Conservation (phyloP, 805 yeast genomes). For the Yarrowia sp. region DNA sequence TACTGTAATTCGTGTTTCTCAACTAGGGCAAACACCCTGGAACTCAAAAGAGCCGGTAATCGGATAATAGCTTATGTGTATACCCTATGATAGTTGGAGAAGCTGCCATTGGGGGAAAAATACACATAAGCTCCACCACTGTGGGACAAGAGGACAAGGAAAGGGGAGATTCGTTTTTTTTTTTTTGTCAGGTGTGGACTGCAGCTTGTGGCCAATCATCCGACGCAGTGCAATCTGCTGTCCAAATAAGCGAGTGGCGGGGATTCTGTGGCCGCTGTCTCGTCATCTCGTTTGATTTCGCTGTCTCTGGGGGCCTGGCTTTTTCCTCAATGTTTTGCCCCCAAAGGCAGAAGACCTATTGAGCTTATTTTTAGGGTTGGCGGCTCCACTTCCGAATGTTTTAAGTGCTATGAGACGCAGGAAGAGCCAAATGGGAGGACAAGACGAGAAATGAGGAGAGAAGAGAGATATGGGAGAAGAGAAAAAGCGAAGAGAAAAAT, state of each 20-base stretch:
- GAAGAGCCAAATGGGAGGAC: neutral
- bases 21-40: neutral
- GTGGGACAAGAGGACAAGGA: neutral
- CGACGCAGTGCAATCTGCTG: too few species aligned
- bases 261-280: too few species aligned
- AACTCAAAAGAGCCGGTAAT: slow-evolving; percentile 2
- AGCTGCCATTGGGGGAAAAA: neutral
- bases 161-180: too few species aligned
- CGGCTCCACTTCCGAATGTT: slow-evolving; percentile 29
- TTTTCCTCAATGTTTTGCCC: neutral
- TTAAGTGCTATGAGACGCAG: neutral
- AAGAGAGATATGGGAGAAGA: neutral
- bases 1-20: too few species aligned
- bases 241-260: too few species aligned
- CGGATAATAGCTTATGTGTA: slow-evolving; percentile 26
- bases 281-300: too few species aligned
- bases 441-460: neutral
- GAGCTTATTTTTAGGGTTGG: slow-evolving; percentile 21
- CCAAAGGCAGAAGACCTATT: slow-evolving; percentile 16
- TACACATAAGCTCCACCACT: too few species aligned
- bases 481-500: too few species aligned
- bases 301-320: too few species aligned
- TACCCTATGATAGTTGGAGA: neutral
- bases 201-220: too few species aligned
- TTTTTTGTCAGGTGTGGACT: too few species aligned